These are phyloP conservation scores for Cryomyces antarcticus DNA, from an alignment of 495 filamentous ascomycete genomes.

Conservation along the genomic window DNA sequence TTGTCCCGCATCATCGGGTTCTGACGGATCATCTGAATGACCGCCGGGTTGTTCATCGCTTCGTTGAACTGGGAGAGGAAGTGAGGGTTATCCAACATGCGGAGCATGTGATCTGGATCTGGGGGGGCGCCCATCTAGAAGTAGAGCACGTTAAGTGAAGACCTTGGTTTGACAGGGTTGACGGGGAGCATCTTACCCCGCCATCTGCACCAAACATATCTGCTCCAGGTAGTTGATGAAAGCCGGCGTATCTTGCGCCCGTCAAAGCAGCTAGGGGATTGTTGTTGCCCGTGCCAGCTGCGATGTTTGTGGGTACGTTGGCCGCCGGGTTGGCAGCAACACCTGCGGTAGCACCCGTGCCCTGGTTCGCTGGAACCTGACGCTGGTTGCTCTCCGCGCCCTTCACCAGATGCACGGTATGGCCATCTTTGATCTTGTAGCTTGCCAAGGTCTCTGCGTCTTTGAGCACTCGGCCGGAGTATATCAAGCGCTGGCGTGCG, in stretches of 20 bases:
- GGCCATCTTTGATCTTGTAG: constrained; percentile 91
- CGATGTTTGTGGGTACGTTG: constrained; percentile 71
- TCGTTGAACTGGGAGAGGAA: constrained; percentile 75
- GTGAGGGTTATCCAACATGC: constrained; percentile 72
- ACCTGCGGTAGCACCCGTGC: constrained; percentile 26
- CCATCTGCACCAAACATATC: constrained; percentile 93
- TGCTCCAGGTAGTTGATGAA: constrained; percentile 67
- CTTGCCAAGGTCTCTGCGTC: constrained; percentile 64
- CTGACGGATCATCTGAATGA: constrained; percentile 76
- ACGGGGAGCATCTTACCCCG: constrained; percentile 46
- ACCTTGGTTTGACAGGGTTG: not conserved
- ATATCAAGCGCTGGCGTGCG: constrained; percentile 85
- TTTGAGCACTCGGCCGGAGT: constrained; percentile 91
- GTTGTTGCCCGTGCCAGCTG: constrained; percentile 64
- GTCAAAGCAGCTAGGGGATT: constrained; percentile 83
- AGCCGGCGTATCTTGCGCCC: constrained; percentile 83
- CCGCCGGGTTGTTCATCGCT: constrained; percentile 75
- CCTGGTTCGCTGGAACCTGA: constrained; percentile 34
- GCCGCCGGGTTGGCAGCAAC: constrained; percentile 29
- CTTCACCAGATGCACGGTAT: constrained; percentile 91
- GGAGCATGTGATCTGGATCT: constrained; percentile 54
- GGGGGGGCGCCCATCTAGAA: constrained; percentile 77
- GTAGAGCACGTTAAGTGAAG: constrained; percentile 13
- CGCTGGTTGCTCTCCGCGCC: constrained; percentile 77
- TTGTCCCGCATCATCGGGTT: constrained; percentile 76